These are phyloP conservation scores for Piper betle DNA, from an alignment of 164 flowering plant species.

Conservation along the genomic window DNA sequence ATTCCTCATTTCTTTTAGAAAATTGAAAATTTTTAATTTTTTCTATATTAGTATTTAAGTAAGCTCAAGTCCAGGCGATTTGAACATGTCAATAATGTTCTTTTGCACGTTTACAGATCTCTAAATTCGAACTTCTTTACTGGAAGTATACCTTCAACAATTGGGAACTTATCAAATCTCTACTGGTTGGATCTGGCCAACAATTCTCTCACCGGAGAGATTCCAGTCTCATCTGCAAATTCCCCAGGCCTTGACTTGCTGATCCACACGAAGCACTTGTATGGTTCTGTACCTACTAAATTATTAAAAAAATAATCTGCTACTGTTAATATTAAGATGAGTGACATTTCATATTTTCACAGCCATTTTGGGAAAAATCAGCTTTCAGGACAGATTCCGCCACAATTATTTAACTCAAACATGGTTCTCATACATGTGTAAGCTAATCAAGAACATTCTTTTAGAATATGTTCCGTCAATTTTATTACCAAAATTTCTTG, in stretches of 20 bases:
- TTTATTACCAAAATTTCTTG: background rate
- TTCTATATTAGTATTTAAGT: too few species aligned
- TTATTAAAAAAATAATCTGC: too few species aligned
- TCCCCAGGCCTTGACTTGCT: constrained; percentile 73
- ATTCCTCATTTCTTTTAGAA: too few species aligned
- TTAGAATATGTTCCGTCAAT: background rate
- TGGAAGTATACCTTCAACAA: constrained; percentile 60
- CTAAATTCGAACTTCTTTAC: constrained; percentile 70
- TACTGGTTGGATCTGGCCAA: constrained; percentile 92
- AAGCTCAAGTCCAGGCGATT: background rate
- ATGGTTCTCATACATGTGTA: constrained; percentile 82
- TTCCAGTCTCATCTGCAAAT: constrained; percentile 53
- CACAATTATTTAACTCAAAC: constrained; percentile 48
- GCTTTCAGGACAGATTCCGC: constrained; percentile 66
- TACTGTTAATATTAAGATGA: background rate
- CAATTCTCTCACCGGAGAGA: constrained; percentile 59
- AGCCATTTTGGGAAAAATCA: constrained; percentile 89
- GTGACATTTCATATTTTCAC: constrained; percentile 2
- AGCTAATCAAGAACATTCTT: constrained; percentile 11
- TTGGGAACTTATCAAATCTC: constrained; percentile 63
- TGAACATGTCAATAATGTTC: too few species aligned
- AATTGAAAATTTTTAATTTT: too few species aligned
- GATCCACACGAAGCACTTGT: constrained; percentile 73
- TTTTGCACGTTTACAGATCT: constrained; percentile 41
- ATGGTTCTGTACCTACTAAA: background rate